phyloP scores from a whole-genome alignment of 2,329 filamentous ascomycete genomes.

The Pseudocercospora eumusae region DNA sequence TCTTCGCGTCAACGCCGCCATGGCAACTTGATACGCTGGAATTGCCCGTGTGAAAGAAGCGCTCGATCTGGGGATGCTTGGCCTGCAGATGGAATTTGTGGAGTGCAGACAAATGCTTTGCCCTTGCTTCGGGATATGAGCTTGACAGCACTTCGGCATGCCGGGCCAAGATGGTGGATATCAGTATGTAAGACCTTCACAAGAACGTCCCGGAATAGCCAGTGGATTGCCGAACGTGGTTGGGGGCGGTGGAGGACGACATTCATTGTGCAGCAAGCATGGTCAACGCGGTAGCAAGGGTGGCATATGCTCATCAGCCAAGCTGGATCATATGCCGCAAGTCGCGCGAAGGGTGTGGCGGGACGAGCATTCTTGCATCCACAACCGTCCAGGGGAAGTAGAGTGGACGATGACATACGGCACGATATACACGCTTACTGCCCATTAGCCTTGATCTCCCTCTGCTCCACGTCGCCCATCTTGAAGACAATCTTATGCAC shows the following conservation, averaged over 20 bases:
- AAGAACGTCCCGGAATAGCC: background rate
- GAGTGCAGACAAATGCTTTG: background rate
- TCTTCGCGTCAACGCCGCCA: background rate
- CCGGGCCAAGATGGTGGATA: background rate
- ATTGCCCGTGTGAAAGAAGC: background rate
- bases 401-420: too few relatives aligned
- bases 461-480: conserved; percentile 33
- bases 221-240: background rate
- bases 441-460: conserved; percentile 24
- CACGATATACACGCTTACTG: conserved; percentile 7
- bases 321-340: background rate
- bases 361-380: background rate
- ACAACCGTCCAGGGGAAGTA: too few relatives aligned
- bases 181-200: background rate
- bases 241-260: background rate
- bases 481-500: conserved; percentile 57
- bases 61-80: background rate
- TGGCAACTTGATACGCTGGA: conserved; percentile 2
- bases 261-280: background rate
- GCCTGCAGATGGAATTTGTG: background rate
- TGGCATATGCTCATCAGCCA: background rate
- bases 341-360: background rate
- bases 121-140: conserved; percentile 5
- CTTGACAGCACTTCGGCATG: background rate
- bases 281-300: background rate